phyloP scores from a whole-genome alignment of 2,329 filamentous ascomycete genomes.

The Hymenoscyphus albidus region DNA sequence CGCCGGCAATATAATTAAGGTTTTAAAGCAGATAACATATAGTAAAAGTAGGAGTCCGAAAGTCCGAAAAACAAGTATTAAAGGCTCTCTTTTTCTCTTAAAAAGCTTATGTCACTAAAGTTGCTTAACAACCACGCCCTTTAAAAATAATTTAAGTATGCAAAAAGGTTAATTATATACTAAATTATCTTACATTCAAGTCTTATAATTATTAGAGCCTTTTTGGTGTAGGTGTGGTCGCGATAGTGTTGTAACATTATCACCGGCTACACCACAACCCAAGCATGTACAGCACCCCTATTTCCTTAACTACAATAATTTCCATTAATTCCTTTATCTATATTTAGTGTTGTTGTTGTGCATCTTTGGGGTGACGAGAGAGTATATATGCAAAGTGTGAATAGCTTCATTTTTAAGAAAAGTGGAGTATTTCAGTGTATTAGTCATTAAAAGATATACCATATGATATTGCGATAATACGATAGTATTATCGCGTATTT shows the following conservation, averaged over 20 bases:
- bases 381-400: background rate
- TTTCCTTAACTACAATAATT: background rate
- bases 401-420: background rate
- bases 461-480: background rate
- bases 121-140: background rate
- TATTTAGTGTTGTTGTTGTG: background rate
- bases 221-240: background rate
- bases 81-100: no score
- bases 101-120: no score
- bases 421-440: background rate
- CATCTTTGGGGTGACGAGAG: background rate
- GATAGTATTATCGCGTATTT: background rate
- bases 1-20: no score
- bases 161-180: background rate
- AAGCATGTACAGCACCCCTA: background rate
- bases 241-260: background rate
- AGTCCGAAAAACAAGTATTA: no score
- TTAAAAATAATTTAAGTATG: background rate
- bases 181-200: background rate
- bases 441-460: background rate
- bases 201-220: background rate
- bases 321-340: no score
- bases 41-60: no score
- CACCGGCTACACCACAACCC: background rate
- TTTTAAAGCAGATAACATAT: no score